These are phyloP conservation scores for Macrolepiota albuminosa DNA, from an alignment of 768 basidiomycete species.

Conservation along the genomic window DNA sequence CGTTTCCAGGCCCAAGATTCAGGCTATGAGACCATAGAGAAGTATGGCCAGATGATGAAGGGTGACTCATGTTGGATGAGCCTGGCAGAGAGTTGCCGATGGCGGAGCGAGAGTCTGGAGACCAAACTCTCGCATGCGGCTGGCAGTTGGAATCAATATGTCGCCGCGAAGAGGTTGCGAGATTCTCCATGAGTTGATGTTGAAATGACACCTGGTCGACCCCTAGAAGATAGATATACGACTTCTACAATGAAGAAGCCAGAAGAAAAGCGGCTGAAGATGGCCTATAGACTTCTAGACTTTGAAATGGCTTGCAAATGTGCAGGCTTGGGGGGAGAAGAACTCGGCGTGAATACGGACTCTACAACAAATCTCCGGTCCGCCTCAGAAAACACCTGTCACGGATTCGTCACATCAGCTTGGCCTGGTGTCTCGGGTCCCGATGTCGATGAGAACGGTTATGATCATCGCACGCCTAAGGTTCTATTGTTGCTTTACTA, in stretches of 20 bases:
- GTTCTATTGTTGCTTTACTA: not conserved
- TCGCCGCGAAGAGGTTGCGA: constrained; percentile 24
- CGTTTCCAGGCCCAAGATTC: constrained; percentile 17
- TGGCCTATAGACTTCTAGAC: not conserved
- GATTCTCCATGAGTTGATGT: constrained; percentile 15
- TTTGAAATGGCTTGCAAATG: constrained; percentile 8
- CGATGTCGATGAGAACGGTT: not conserved
- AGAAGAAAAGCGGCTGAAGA: not conserved
- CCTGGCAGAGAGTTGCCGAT: constrained; percentile 28
- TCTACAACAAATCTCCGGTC: constrained; percentile 17
- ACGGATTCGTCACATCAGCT: constrained; percentile 13
- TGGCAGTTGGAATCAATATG: constrained; percentile 22
- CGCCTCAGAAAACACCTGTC: constrained; percentile 14
- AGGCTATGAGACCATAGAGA: constrained; percentile 32
- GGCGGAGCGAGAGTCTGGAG: constrained; percentile 27
- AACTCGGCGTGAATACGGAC: constrained; percentile 1
- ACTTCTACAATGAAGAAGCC: not conserved
- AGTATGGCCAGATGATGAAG: constrained; percentile 26
- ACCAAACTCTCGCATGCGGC: constrained; percentile 16
- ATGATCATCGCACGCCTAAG: not conserved
- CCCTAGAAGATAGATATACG: not conserved
- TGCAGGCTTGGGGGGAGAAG: constrained; percentile 15
- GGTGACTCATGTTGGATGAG: constrained; percentile 24
- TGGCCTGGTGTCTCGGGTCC: constrained; percentile 15
- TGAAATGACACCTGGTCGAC: not conserved